These are phyloP conservation scores for Saturnispora galanensis DNA, from an alignment of 805 yeast species.

Conservation along the genomic window DNA sequence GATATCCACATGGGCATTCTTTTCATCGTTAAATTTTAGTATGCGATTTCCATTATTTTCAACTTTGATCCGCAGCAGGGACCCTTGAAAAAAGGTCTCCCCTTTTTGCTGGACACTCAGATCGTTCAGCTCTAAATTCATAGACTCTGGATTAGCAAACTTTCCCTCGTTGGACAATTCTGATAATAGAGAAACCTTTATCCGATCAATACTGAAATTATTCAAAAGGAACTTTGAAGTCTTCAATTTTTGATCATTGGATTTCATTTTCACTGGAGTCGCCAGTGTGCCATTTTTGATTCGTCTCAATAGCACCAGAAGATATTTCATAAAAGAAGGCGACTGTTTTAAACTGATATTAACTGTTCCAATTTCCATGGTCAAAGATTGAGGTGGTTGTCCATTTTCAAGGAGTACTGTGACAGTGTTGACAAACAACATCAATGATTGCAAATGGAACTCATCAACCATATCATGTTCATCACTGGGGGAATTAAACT, in stretches of 20 bases:
- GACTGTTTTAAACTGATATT: constrained; percentile 37
- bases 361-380: constrained; percentile 31
- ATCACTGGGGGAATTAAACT: not conserved
- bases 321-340: constrained; percentile 29
- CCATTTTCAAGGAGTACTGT: not conserved
- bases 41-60: constrained; percentile 16
- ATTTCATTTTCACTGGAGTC: constrained; percentile 11
- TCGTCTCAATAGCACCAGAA: constrained; percentile 29
- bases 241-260: too few relatives aligned
- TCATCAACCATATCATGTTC: not conserved
- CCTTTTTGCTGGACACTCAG: constrained; percentile 36
- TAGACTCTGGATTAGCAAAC: constrained; percentile 29
- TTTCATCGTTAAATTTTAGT: constrained; percentile 22
- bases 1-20: constrained; percentile 34
- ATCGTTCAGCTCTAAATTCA: constrained; percentile 22
- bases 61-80: constrained; percentile 29
- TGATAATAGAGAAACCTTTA: constrained; percentile 38
- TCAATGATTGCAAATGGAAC: not conserved
- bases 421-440: constrained; percentile 3
- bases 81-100: constrained; percentile 37
- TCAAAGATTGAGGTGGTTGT: constrained; percentile 22
- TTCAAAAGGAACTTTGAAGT: constrained; percentile 25
- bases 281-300: constrained; percentile 8
- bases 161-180: constrained; percentile 33
- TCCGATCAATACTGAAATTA: constrained; percentile 28